These are phyloP conservation scores for Allium fistulosum DNA, from an alignment of 106 monocot genomes.

Conservation along the genomic window DNA sequence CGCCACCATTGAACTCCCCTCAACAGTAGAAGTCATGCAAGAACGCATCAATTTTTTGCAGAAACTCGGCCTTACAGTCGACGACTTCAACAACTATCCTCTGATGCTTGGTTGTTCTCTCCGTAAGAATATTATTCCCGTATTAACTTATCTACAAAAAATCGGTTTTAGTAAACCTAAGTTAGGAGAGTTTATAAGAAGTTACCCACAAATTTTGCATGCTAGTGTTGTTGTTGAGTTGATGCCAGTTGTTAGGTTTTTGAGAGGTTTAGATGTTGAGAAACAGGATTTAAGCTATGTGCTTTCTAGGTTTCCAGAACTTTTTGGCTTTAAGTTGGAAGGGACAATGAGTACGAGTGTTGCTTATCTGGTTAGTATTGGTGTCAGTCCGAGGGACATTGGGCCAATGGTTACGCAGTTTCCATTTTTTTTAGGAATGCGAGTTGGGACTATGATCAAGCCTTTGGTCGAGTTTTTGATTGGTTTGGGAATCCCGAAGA, in stretches of 20 bases:
- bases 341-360: slow-evolving; percentile 98
- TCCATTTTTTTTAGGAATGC: slow-evolving; percentile 68
- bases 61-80: slow-evolving; percentile 63
- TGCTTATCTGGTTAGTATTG: slow-evolving; percentile 81
- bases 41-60: slow-evolving; percentile 88
- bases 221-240: slow-evolving; percentile 85
- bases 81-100: slow-evolving; percentile 83
- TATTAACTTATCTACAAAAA: slow-evolving; percentile 81
- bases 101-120: slow-evolving; percentile 84
- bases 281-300: slow-evolving; percentile 60
- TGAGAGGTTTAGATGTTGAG: slow-evolving; percentile 85
- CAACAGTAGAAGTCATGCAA: slow-evolving; percentile 79
- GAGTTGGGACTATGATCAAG: slow-evolving; percentile 85
- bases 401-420: slow-evolving; percentile 62
- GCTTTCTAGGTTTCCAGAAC: slow-evolving; percentile 67
- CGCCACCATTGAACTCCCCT: slow-evolving; percentile 70
- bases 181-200: slow-evolving; percentile 49
- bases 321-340: slow-evolving; percentile 88
- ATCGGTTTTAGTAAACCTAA: slow-evolving; percentile 47
- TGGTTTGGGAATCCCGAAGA: slow-evolving; percentile 48
- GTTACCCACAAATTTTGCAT: slow-evolving; percentile 85
- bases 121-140: slow-evolving; percentile 87
- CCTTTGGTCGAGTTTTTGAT: slow-evolving; percentile 69
- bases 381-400: slow-evolving; percentile 66
- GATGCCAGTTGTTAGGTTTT: slow-evolving; percentile 61